These are phyloP conservation scores for Leccinum incarnatum DNA, from an alignment of 768 basidiomycete genomes.

Conservation along the genomic window DNA sequence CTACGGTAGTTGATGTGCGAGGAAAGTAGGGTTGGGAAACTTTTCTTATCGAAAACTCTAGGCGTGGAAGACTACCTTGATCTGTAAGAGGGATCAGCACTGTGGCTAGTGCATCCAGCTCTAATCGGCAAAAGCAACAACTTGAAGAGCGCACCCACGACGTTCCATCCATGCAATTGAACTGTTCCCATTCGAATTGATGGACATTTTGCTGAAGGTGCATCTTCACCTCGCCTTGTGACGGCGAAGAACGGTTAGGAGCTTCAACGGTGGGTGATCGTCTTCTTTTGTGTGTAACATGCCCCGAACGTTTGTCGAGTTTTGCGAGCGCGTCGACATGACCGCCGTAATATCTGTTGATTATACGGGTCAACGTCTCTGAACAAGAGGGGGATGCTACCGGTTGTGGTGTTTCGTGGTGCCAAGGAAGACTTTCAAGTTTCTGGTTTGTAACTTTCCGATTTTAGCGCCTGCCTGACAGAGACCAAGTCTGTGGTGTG, in stretches of 20 bases:
- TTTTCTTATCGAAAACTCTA: not conserved
- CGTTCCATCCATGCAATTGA: constrained; percentile 2
- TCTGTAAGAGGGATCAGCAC: constrained; percentile 8
- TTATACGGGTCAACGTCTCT: not conserved
- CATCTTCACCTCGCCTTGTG: no score
- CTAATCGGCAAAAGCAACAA: constrained; percentile 14
- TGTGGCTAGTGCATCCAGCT: constrained; percentile 9
- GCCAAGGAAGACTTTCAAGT: not conserved
- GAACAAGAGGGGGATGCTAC: not conserved
- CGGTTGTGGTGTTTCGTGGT: not conserved
- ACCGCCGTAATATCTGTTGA: constrained; percentile 4
- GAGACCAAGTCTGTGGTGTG: not conserved
- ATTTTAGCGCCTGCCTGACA: not conserved
- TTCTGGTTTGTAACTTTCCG: not conserved
- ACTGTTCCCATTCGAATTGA: no score
- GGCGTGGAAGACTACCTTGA: not conserved
- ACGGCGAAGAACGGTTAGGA: not conserved
- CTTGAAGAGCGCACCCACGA: constrained; percentile 5
- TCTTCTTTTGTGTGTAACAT: not conserved
- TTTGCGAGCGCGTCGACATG: not conserved
- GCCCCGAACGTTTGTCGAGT: not conserved
- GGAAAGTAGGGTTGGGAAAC: not conserved
- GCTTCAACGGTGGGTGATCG: constrained; percentile 11
- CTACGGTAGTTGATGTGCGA: not conserved
- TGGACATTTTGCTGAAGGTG: no score